These are phyloP conservation scores for Microdochium bolleyi DNA, from an alignment of 2,329 filamentous ascomycete species.

Conservation along the genomic window DNA sequence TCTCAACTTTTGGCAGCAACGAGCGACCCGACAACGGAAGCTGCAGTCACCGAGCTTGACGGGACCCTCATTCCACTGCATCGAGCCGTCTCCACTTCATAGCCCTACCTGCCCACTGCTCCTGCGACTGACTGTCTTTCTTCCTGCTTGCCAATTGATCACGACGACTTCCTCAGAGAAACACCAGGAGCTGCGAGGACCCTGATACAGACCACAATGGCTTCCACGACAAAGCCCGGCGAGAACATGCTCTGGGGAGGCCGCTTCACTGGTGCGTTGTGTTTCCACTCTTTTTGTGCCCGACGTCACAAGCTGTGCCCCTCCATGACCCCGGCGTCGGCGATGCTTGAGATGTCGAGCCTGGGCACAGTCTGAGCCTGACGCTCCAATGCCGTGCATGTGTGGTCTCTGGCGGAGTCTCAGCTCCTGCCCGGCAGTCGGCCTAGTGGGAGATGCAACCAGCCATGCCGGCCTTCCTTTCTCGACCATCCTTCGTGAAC, in stretches of 20 bases:
- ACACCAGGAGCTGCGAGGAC: not conserved
- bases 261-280: conserved; percentile 37
- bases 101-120: not conserved
- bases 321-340: conserved; percentile 7
- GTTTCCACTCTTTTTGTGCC: not conserved
- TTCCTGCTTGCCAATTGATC: not conserved
- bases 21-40: not conserved
- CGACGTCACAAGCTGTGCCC: conserved; percentile 3
- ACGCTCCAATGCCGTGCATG: no score
- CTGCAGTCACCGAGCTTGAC: not conserved
- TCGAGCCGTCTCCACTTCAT: not conserved
- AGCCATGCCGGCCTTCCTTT: not conserved
- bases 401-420: no score
- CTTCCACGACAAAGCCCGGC: conserved; percentile 6
- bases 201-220: not conserved
- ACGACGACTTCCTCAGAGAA: not conserved
- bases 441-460: not conserved
- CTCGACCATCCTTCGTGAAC: not conserved
- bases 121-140: not conserved
- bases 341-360: not conserved
- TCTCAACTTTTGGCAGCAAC: not conserved
- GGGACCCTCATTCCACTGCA: not conserved
- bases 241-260: conserved; percentile 32
- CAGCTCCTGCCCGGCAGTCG: no score
- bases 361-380: not conserved